Percentiles rank a stretch among this genome's conserved stretches.
These are phyloP conservation scores for Entamoeba moshkovskii DNA, from an alignment of 208 protist genomes.

Conservation along the genomic window DNA sequence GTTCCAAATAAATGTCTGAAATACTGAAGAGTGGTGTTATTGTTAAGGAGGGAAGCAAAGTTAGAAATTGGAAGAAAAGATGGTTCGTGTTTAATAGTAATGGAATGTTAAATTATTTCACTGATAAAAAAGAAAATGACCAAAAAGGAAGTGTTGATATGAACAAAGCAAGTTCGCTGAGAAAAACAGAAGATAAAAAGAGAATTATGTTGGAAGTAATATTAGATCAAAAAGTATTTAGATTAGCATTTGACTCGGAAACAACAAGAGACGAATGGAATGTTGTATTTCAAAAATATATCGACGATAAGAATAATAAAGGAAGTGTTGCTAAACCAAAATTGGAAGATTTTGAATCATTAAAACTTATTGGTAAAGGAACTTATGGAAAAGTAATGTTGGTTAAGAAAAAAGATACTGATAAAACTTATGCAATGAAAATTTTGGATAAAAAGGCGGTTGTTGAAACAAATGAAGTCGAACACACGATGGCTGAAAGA, in stretches of 20 bases:
- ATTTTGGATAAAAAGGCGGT: slow-evolving; percentile 42
- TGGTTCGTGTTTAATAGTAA: background rate
- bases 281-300: background rate
- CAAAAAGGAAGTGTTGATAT: background rate
- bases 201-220: background rate
- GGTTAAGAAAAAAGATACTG: slow-evolving; percentile 43
- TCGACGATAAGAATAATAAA: background rate
- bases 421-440: slow-evolving; percentile 54
- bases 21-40: background rate
- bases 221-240: background rate
- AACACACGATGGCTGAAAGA: slow-evolving; percentile 36
- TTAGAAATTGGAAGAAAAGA: background rate
- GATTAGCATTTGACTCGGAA: background rate
- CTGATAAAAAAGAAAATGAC: background rate
- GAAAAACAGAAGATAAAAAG: background rate
- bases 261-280: background rate
- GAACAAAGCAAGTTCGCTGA: background rate
- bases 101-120: background rate
- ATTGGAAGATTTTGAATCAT: background rate
- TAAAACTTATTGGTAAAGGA: background rate
- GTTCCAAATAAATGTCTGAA: background rate
- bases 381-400: slow-evolving; percentile 43
- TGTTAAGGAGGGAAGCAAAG: background rate
- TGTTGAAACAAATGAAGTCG: slow-evolving; percentile 35
- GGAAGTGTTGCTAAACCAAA: background rate